Evolutionary conservation across 352 stramenopile species (phyloP).

Genomic region (Blastocystis sp.): DNA sequence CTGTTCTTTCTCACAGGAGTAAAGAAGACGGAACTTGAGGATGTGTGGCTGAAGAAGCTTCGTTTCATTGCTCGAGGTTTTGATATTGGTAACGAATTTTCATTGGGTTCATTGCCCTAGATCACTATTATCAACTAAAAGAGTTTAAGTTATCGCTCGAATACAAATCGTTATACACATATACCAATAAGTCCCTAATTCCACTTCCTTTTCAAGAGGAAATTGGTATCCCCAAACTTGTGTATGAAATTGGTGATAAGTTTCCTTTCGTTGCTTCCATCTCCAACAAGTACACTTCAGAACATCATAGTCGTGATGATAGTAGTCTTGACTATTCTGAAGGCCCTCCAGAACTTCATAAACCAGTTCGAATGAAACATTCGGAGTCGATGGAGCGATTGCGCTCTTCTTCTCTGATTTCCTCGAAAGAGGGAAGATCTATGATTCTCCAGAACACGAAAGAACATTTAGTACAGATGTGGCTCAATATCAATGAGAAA

Average conservation of each 20-base stretch:
- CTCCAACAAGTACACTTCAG: neutral
- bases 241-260: slow-evolving; percentile 39
- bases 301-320: neutral
- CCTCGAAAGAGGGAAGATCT: neutral
- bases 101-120: neutral
- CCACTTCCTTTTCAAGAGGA: slow-evolving; percentile 35
- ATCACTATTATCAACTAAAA: slow-evolving; percentile 35
- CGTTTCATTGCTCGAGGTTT: slow-evolving; percentile 47
- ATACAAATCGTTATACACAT: slow-evolving; percentile 21
- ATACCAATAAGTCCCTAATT: slow-evolving; percentile 34
- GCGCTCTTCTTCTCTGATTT: neutral
- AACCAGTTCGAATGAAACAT: neutral
- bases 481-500: slow-evolving; percentile 53
- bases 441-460: neutral
- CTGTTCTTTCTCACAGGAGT: slow-evolving; percentile 1
- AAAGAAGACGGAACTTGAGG: neutral
- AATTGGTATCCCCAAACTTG: slow-evolving; percentile 47
- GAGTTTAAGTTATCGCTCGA: slow-evolving; percentile 7
- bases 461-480: slow-evolving; percentile 31
- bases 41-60: slow-evolving; percentile 22
- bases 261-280: slow-evolving; percentile 30
- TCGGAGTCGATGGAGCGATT: neutral
- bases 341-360: neutral
- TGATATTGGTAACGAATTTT: slow-evolving; percentile 7
- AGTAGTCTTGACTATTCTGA: neutral